Conservation (phyloP, 2,329 filamentous ascomycete species). For the Dactylella cylindrospora region DNA sequence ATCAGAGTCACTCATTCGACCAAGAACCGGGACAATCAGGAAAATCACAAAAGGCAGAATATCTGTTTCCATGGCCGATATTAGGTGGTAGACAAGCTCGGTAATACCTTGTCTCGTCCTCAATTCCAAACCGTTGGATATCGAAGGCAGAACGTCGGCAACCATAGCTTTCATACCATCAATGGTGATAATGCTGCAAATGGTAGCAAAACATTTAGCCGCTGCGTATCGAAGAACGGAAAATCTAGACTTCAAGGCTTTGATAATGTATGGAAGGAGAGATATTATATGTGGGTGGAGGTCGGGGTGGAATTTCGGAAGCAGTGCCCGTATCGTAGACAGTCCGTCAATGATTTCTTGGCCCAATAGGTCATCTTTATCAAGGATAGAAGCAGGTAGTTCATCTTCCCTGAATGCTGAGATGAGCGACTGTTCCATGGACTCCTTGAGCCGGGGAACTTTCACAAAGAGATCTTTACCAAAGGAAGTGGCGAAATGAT, state of each 20-base stretch:
- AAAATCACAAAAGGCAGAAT: constrained; percentile 98
- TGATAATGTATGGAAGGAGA: constrained; percentile 81
- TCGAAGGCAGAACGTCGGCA: constrained; percentile 85
- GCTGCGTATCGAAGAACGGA: constrained; percentile 95
- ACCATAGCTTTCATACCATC: constrained; percentile 95
- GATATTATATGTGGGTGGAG: constrained; percentile 79
- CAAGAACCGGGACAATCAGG: constrained; percentile 93
- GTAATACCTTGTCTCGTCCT: constrained; percentile 89
- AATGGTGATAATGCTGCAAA: constrained; percentile 94
- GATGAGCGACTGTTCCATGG: constrained; percentile 79
- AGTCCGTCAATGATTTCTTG: constrained; percentile 93
- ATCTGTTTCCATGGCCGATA: constrained; percentile 94
- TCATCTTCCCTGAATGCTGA: constrained; percentile 68
- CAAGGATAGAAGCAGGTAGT: constrained; percentile 70
- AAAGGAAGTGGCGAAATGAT: constrained; percentile 79
- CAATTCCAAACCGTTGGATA: constrained; percentile 85
- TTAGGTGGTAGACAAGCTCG: constrained; percentile 93
- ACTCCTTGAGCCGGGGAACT: constrained; percentile 75
- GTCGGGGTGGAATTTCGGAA: constrained; percentile 78
- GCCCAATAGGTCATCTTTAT: constrained; percentile 73
- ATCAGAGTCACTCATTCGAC: constrained; percentile 97
- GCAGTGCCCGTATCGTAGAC: constrained; percentile 85
- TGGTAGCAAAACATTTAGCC: constrained; percentile 93
- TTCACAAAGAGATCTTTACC: constrained; percentile 74
- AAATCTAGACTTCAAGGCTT: constrained; percentile 80